Conservation (phyloP, 306 rosid genomes). For the Citrullus amarus region DNA sequence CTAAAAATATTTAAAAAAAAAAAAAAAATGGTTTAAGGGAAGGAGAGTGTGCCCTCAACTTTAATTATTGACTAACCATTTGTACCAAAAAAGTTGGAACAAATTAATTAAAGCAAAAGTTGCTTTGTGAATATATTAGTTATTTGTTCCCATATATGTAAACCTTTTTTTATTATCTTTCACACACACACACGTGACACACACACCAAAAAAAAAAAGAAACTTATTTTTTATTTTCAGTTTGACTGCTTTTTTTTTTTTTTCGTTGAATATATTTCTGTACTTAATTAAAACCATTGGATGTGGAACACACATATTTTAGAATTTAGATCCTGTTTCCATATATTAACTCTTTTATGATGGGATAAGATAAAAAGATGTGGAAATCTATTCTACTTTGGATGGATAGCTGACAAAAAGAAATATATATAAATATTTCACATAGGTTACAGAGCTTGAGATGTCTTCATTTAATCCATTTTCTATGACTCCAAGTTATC, state of each 20-base stretch:
- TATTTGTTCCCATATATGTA: neutral
- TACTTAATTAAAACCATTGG: neutral
- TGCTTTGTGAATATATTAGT: neutral
- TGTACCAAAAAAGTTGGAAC: neutral
- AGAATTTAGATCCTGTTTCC: neutral
- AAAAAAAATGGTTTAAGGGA: neutral
- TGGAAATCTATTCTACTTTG: neutral
- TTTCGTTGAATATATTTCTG: neutral
- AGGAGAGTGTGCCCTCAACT: neutral
- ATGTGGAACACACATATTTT: neutral
- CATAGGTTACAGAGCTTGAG: neutral
- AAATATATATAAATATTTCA: too few species aligned
- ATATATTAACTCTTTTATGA: neutral
- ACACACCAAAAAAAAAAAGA: neutral
- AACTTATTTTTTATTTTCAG: neutral
- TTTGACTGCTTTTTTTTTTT: neutral
- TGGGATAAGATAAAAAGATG: neutral
- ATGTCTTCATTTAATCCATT: neutral
- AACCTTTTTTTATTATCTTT: too few species aligned
- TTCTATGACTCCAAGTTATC: neutral
- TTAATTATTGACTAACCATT: conserved; percentile 6
- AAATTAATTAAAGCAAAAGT: neutral
- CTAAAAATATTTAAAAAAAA: neutral
- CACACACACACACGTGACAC: too few species aligned
- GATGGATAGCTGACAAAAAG: too few species aligned